Base-by-base conservation (phyloP, 805 yeast genomes). In the Candida railenensis region DNA sequence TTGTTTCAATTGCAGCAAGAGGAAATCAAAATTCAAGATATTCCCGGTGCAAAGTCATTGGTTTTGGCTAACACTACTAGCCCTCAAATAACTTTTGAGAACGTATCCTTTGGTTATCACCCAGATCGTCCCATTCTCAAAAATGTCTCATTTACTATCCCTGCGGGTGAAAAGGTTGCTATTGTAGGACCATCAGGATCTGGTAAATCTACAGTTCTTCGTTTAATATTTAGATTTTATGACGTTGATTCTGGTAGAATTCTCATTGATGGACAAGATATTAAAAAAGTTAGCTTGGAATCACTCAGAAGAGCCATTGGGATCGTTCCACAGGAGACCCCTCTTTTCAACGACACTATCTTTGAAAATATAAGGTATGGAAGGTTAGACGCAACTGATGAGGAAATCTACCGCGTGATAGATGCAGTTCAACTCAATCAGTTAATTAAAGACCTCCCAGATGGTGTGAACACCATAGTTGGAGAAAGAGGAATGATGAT, bases 401-500 rank as follows among this genome's bases (percentile, higher is more conserved):
- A 76, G 28, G 92, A 91, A 55, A 87, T 94, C 1, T 50, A 65
- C 8, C 63, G 66, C 7, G 89, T 83, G 4, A 83, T 92, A 14
- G 63, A 72, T 34, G 79, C 81, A 56, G 96, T 96, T 3, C 83
- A 87, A 56, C 73, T 92, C 50, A 79, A 79, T 50, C 63, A 67
- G 20, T 69, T 92, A 40, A 75, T 92, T 14, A 54, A 63, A 4
- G 87, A 83, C 38, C 66, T 94, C 40, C 98, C 99, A 0, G 87
- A 87, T 12, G 97, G 97, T 1, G 71, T 79, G 36, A 73, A 85
- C 22, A 94, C 98, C 0, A 74, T 88, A 48, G 99, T 94, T 15
- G 99, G 99, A 42, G 99, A 94, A 65, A 74, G 95, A 60, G 99
- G 99, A n/a, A 77, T 94, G 78, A 94, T 94, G 99, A 91, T 94